Conservation (phyloP, 805 yeast genomes). For the Ogataea ganodermae region DNA sequence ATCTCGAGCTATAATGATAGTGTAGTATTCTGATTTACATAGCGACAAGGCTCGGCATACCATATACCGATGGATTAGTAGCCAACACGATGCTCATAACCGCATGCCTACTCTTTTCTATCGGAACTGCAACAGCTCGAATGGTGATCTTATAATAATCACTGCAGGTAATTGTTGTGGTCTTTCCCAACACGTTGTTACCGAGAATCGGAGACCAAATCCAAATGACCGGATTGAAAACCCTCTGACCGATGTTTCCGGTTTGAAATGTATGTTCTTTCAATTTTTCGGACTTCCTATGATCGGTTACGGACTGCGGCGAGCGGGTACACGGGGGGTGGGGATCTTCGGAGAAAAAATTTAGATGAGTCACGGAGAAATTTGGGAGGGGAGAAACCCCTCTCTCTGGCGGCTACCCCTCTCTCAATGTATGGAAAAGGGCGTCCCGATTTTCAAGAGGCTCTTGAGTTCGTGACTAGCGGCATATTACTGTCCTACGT, state of each 20-base stretch:
- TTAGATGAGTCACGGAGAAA: conserved; percentile 7
- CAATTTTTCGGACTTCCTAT: conserved; percentile 3
- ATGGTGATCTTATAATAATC: too few relatives aligned
- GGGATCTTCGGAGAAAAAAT: conserved; percentile 2
- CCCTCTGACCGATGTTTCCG: background rate
- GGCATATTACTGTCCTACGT: background rate
- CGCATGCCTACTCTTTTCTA: too few relatives aligned
- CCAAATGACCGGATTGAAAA: background rate
- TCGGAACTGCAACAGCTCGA: too few relatives aligned
- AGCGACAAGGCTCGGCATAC: too few relatives aligned
- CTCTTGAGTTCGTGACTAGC: conserved; percentile 1
- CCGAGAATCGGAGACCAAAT: conserved; percentile 2
- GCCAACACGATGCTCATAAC: too few relatives aligned
- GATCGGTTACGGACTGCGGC: conserved; percentile 2
- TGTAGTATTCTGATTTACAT: too few relatives aligned
- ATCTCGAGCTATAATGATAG: too few relatives aligned
- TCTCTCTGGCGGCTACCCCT: conserved; percentile 3
- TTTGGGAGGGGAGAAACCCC: conserved; percentile 6
- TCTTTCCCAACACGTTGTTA: background rate
- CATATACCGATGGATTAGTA: too few relatives aligned
- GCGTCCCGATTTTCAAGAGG: background rate
- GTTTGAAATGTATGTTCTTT: background rate
- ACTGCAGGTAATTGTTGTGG: background rate
- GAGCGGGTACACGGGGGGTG: conserved; percentile 6
- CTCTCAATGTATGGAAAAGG: background rate